Base-by-base conservation (phyloP, 1,139 yeast species). In the Sugiyamaella japonica region DNA sequence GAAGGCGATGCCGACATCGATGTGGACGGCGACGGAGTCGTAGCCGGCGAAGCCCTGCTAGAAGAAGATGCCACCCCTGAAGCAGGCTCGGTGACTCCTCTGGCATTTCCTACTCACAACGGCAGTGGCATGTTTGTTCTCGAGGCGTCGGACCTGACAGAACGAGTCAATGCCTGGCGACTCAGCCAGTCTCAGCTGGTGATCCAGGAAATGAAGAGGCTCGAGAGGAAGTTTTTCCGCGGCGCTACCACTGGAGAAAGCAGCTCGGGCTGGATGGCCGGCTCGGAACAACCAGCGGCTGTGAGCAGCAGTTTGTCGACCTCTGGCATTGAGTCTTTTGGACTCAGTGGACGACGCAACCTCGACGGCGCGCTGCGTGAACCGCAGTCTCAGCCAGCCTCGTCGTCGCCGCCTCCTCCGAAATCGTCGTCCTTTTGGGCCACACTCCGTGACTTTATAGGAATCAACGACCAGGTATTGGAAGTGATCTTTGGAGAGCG, bases 111-210 rank as follows among this genome's bases (percentile, higher is more conserved):
- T n/a, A 55, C 61, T 36, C 74, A 71, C 58, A 65, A 70, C 50
- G 74, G 74, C 42, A 59, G 61, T 29, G 76, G 75, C 25, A 62
- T 70, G 47, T 71, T 72, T 47, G 49, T 61, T 12, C 57, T 66
- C 2, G 64, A 63, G n/a, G 55, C 59, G 7, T 52, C 58, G 3
- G 72, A 68, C 39, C 51, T 68, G 45, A 59, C 66, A 29, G 74
- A 71, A 20, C 66, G 76, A 13, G 66, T 73, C 32, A 72, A 72
- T 57, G 71, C 71, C 25, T 73, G 76, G 76, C 61, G 76, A 17
- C 60, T 71, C 13, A 73, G 70, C 55, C 76, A 73, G 62, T 66
- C 73, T 31, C 67, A 67, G 58, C 66, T 66, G 13, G 62, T 70
- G 16, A 54, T 64, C 42, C 65, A 65, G 46, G 73, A 70, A 56